Base-by-base conservation (phyloP, 1,284 basidiomycete species). In the Ustilago hordei region DNA sequence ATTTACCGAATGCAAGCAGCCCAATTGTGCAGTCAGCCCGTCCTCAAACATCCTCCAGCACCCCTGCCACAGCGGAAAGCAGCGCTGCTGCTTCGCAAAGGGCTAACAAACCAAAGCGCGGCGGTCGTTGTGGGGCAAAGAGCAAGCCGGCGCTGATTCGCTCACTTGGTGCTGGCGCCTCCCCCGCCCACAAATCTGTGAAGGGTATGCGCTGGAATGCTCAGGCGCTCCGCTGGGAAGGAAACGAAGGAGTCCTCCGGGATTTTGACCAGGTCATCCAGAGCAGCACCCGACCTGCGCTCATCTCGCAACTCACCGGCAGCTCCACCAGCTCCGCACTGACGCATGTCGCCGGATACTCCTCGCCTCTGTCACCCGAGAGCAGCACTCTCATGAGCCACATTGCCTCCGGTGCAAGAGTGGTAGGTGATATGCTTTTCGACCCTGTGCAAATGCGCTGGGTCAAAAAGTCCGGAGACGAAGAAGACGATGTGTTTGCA, bases 391-490 rank as follows among this genome's bases (percentile, higher is more conserved):
- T 74, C 15, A 64, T 74, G 64, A 57, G 55, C 60, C 57, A 55
- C 59, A 66, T 74, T 34, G 69, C 65, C 4, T 71, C 70, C 9
- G 78, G 71, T 60, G 91, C 92, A 66, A 90, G 93, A 61, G 91
- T 95, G 81, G 95, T 98, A 13, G 95, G 95, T 59, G 95, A 95
- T 88, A 98, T 98, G 95, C 91, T 95, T 57, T 98, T 98, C 82
- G 95, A 98, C 87, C 95, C 96, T 1, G 85, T 91, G 59, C 90
- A 91, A 47, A 97, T 98, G 94, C 93, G 93, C 82, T 98, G 95
- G 95, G 91, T 95, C 81, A 72, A 75, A 39, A 75, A 93, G 91
- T 60, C 92, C 90, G 55, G 88, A 92, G 91, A 93, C 8, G 95
- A 95, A 69, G 94, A 96, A 81, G 73, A 75, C 5, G 81, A 83